Evolutionary conservation across 108 stramenopile genomes (phyloP), one percentile per base, ranked within the genome.

Genomic region (Halocafeteria seosinensis): DNA sequence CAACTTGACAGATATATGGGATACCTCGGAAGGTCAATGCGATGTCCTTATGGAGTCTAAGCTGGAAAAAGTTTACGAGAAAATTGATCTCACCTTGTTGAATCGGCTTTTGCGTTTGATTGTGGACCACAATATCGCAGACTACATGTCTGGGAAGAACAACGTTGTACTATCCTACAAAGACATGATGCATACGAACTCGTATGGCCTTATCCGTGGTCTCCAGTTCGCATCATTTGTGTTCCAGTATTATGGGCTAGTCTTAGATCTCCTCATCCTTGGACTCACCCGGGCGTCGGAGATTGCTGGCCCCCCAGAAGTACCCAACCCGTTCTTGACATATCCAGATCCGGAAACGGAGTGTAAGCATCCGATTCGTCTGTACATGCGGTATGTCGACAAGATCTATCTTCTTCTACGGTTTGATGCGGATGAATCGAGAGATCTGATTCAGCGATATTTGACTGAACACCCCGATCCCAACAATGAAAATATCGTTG

Each of bases 131-230:
- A 98, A 95, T 76, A 94, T 98, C 66, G 93, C 93, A 21, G 93
- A 98, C 72, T 98, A 98, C 79, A 95, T 98, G 86, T 92, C 93
- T 13, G 91, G 93, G 12, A 98, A 98, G 85, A 95, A 95, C 77
- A 98, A 95, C 73, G 84, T 98, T 58, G 87, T 82, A 34, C 82
- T 90, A 62, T 75, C 80, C 30, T 90, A 84, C 87, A 92, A 93
- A 75, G 96, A 98, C 66, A 98, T 98, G 96, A 88, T 91, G 84
- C 96, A 98, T 78, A 94, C 92, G 30, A 98, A 98, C 78, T 77
- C 85, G 8, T 98, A 94, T 72, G 96, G 96, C 6, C 73, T 98
- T 61, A 87, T 98, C 68, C 81, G 96, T 11, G 96, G 96, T 1
- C 75, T 98, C 34, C 87, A 91, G 61, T 98, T 98, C 68, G 71